These are phyloP conservation scores for Monilinia aucupariae DNA, from an alignment of 2,329 filamentous ascomycete genomes.

Conservation along the genomic window DNA sequence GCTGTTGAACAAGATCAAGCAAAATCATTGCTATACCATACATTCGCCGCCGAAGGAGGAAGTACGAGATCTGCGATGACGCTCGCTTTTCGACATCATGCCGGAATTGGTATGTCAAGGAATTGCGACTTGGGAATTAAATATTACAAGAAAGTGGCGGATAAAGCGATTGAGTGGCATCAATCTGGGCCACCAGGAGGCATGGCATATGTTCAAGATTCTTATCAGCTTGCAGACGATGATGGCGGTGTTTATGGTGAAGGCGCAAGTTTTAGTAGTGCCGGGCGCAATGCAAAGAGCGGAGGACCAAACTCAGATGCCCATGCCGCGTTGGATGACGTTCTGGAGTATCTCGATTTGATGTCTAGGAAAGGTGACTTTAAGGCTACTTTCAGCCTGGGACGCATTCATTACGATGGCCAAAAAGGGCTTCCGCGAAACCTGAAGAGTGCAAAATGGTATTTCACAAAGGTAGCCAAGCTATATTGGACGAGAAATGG, in stretches of 20 bases:
- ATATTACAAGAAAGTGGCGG: constrained; percentile 89
- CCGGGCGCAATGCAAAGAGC: constrained; percentile 74
- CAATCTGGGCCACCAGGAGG: constrained; percentile 88
- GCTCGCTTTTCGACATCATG: constrained; percentile 76
- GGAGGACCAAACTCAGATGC: constrained; percentile 70
- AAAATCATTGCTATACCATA: constrained; percentile 88
- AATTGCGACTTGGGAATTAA: constrained; percentile 79
- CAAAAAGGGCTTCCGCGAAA: constrained; percentile 56
- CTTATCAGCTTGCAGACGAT: constrained; percentile 84
- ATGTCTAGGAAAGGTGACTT: constrained; percentile 70
- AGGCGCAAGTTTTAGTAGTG: constrained; percentile 84
- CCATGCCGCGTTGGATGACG: constrained; percentile 83
- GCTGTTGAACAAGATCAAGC: constrained; percentile 82
- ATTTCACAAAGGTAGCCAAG: constrained; percentile 62
- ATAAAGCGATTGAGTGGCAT: constrained; percentile 86
- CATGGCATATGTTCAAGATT: constrained; percentile 67
- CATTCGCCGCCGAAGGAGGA: constrained; percentile 80
- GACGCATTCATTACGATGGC: constrained; percentile 65
- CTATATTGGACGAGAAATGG: constrained; percentile 64
- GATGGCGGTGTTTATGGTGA: constrained; percentile 90
- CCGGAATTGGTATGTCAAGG: constrained; percentile 77
- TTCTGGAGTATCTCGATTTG: constrained; percentile 80
- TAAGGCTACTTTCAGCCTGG: constrained; percentile 63
- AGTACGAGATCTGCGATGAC: constrained; percentile 90
- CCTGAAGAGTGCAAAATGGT: constrained; percentile 57